phyloP scores from a whole-genome alignment of 108 stramenopile genomes.

The Licmophora abbreviata region DNA sequence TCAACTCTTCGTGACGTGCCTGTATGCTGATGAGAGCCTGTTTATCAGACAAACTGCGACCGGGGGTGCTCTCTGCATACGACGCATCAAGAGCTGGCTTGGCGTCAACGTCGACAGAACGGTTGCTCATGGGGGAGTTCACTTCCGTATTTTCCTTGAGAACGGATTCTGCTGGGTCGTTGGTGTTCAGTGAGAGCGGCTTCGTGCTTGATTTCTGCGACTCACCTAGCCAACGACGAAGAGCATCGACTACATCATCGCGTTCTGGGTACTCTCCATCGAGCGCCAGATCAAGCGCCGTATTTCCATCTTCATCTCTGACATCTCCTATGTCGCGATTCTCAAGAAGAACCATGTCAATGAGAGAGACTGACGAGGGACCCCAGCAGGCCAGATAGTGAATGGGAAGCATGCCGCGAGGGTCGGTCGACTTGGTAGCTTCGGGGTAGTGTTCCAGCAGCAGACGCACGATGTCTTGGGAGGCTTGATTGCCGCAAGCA shows the following conservation, averaged over 20 bases:
- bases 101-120: no score
- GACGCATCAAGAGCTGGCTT: no score
- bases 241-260: slow-evolving; percentile 29
- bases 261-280: slow-evolving; percentile 50
- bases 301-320: slow-evolving; percentile 66
- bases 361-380: slow-evolving; percentile 36
- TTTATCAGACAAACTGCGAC: no score
- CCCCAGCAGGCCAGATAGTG: slow-evolving; percentile 83
- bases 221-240: slow-evolving; percentile 27
- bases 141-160: no score
- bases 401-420: slow-evolving; percentile 76
- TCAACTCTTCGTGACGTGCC: no score
- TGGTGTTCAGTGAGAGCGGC: no score
- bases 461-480: slow-evolving; percentile 52
- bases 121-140: no score
- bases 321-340: slow-evolving; percentile 43
- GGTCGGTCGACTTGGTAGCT: slow-evolving; percentile 53
- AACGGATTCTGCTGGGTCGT: no score
- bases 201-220: no score
- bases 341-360: slow-evolving; percentile 74
- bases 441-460: slow-evolving; percentile 59
- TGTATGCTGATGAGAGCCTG: no score
- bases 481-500: slow-evolving; percentile 68
- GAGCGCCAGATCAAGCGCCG: slow-evolving; percentile 49
- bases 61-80: no score